Percentiles rank a stretch among this genome's conserved stretches.
Evolutionary conservation across 306 rosid genomes (phyloP).

Genomic region (Senna siamea): DNA sequence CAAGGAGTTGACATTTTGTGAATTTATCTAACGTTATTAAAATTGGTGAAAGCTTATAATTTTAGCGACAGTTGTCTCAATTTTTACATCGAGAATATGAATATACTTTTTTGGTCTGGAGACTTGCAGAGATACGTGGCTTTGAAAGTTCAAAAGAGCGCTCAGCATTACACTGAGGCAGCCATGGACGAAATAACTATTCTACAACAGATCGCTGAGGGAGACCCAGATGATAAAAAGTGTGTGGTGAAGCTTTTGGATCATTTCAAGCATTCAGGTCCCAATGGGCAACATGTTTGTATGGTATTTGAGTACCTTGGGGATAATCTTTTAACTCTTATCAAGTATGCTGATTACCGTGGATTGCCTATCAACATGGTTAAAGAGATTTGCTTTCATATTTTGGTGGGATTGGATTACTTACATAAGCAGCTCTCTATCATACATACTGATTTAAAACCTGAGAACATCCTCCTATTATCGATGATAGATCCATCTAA

Average conservation of each 20-base stretch:
- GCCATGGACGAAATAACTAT: constrained; percentile 96
- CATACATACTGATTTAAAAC: constrained; percentile 96
- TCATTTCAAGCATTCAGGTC: constrained; percentile 96
- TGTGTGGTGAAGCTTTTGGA: constrained; percentile 97
- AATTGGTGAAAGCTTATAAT: neutral
- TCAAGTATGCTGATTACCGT: constrained; percentile 78
- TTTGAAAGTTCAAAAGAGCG: constrained; percentile 95
- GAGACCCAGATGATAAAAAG: constrained; percentile 77
- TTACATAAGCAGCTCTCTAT: constrained; percentile 91
- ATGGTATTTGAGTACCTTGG: constrained; percentile 97
- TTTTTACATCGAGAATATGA: constrained; percentile 18
- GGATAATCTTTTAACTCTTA: constrained; percentile 88
- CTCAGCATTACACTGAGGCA: constrained; percentile 96
- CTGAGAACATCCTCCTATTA: constrained; percentile 81
- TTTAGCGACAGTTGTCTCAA: neutral
- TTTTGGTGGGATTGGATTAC: constrained; percentile 93
- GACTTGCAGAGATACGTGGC: constrained; percentile 81
- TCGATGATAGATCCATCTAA: constrained; percentile 80
- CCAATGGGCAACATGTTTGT: constrained; percentile 94
- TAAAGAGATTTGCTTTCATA: constrained; percentile 85
- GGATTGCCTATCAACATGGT: constrained; percentile 87
- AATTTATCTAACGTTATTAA: neutral
- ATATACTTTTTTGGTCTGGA: constrained; percentile 30
- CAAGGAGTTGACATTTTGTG: neutral
- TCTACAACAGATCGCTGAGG: constrained; percentile 90